Evolutionary conservation across 169 alveolate genomes (phyloP).

Genomic region (Plasmodium gallinaceum): DNA sequence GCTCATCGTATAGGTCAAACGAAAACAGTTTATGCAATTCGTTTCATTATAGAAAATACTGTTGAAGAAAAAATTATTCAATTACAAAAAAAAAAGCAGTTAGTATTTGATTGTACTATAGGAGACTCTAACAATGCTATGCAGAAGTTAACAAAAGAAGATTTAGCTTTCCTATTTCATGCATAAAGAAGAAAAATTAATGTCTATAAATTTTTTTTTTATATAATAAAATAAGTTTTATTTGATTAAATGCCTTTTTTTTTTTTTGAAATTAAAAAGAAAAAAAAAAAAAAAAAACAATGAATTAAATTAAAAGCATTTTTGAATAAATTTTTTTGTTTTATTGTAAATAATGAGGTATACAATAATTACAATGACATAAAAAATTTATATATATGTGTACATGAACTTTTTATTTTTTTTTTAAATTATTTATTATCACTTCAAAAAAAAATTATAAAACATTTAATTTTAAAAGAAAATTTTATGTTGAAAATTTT

Average conservation of each 20-base stretch:
- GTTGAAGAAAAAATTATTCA: constrained; percentile 97
- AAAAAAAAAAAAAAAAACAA: background rate
- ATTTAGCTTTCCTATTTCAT: constrained; percentile 89
- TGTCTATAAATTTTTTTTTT: too few relatives aligned
- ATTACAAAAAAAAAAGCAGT: constrained; percentile 93
- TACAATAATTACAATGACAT: too few relatives aligned
- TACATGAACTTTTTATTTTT: too few relatives aligned
- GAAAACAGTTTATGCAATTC: constrained; percentile 93
- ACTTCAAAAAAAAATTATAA: too few relatives aligned
- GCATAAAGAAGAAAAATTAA: constrained; percentile 6
- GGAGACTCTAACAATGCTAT: constrained; percentile 88
- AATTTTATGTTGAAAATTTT: too few relatives aligned
- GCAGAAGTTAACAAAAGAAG: constrained; percentile 90
- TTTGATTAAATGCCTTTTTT: background rate
- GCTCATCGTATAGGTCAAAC: constrained; percentile 98
- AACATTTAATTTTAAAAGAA: too few relatives aligned
- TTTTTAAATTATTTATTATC: too few relatives aligned
- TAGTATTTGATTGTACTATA: constrained; percentile 93
- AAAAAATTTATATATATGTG: too few relatives aligned
- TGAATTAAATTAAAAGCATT: background rate
- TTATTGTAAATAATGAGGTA: background rate
- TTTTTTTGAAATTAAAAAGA: background rate
- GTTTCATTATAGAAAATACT: constrained; percentile 95
- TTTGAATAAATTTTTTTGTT: background rate
- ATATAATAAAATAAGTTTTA: too few relatives aligned